These are phyloP conservation scores for Stentor coeruleus DNA, from an alignment of 73 alveolate species.

Conservation along the genomic window DNA sequence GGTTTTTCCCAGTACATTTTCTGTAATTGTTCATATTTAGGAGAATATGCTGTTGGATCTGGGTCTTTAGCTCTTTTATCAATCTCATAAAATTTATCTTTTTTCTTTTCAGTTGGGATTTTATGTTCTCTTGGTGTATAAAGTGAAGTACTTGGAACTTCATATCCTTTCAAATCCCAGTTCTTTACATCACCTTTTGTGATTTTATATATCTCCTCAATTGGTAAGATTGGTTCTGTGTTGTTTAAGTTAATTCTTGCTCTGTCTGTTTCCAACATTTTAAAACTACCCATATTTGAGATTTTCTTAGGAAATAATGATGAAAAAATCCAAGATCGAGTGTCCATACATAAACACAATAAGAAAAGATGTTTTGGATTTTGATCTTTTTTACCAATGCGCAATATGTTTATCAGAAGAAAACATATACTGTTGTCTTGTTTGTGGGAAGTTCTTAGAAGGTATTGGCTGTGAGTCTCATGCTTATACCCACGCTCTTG, in stretches of 20 bases:
- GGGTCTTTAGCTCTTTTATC: constrained; percentile 10
- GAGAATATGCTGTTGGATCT: not conserved
- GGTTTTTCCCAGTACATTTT: constrained; percentile 10
- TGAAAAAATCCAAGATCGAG: no score
- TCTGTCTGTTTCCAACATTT: no score
- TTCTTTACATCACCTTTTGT: not conserved
- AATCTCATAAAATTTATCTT: not conserved
- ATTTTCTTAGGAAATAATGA: no score
- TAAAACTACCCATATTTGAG: no score
- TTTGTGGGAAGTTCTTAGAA: not conserved
- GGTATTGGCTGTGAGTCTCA: not conserved
- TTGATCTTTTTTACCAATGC: not conserved
- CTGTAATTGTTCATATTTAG: not conserved
- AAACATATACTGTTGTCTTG: not conserved
- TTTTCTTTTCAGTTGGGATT: constrained; percentile 11
- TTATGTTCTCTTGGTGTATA: not conserved
- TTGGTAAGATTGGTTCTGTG: not conserved
- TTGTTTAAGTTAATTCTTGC: not conserved
- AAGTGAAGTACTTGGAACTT: not conserved
- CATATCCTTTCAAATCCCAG: not conserved
- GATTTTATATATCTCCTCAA: not conserved
- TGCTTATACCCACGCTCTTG: not conserved
- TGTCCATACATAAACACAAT: no score
- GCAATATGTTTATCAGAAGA: not conserved
- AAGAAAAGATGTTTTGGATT: not conserved